phyloP scores from a whole-genome alignment of 257 asterid species.

The Nemophila menziesii region DNA sequence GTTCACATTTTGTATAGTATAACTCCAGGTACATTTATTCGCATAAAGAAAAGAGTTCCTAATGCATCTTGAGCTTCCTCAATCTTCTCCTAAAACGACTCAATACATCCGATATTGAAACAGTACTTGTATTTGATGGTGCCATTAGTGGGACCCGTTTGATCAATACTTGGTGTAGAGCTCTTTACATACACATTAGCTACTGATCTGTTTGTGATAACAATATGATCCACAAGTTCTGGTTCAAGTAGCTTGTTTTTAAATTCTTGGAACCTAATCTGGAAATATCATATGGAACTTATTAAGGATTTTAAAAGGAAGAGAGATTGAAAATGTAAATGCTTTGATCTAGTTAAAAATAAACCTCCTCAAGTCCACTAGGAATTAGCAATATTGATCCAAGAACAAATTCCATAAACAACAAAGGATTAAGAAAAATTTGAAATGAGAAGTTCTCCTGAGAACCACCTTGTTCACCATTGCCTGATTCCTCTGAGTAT shows the following conservation, averaged over 20 bases:
- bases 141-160: constrained; percentile 25
- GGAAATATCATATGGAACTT: constrained; percentile 10
- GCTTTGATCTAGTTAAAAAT: constrained; percentile 8
- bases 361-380: constrained; percentile 45
- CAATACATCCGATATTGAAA: constrained; percentile 58
- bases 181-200: constrained; percentile 58
- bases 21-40: constrained; percentile 94
- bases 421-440: constrained; percentile 9
- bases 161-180: constrained; percentile 22
- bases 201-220: constrained; percentile 39
- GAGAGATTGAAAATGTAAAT: neutral
- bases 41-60: constrained; percentile 36
- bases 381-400: constrained; percentile 11
- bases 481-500: constrained; percentile 31
- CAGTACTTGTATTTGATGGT: constrained; percentile 25
- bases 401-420: constrained; percentile 22
- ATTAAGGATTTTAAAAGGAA: constrained; percentile 7
- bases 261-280: constrained; percentile 90
- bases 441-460: constrained; percentile 18
- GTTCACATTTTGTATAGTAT: constrained; percentile 90
- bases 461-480: constrained; percentile 32
- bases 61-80: constrained; percentile 71
- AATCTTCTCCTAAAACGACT: constrained; percentile 70
- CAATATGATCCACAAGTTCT: constrained; percentile 71
- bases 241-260: constrained; percentile 70